Percentiles rank a stretch among this genome's conserved stretches.
These are phyloP conservation scores for Stygiomarasmius scandens DNA, from an alignment of 1,284 basidiomycete species.

Conservation along the genomic window DNA sequence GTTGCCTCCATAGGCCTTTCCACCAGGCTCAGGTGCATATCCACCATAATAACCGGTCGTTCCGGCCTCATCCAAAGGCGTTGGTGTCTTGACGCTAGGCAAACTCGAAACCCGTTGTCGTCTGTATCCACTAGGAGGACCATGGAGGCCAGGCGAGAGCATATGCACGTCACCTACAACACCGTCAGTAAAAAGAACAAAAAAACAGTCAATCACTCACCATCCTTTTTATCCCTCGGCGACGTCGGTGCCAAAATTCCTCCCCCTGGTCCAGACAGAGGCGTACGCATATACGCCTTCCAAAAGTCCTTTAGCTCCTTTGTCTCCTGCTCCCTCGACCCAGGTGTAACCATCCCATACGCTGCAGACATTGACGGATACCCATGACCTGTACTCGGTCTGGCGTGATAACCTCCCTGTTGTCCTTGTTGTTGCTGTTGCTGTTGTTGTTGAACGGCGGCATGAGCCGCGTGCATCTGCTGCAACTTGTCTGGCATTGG, in stretches of 20 bases:
- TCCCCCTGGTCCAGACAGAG: conserved; percentile 50
- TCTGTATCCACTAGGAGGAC: conserved; percentile 29
- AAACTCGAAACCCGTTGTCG: conserved; percentile 63
- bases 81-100: conserved; percentile 67
- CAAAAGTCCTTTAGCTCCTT: conserved; percentile 71
- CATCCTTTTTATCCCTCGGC: conserved; percentile 17
- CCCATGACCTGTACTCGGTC: conserved; percentile 11
- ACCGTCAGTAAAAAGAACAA: too few species aligned
- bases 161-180: conserved; percentile 17
- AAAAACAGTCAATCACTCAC: too few species aligned
- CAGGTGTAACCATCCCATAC: conserved; percentile 7
- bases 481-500: conserved; percentile 40
- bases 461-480: not conserved
- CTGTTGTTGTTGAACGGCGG: not conserved
- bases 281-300: conserved; percentile 74
- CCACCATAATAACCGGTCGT: conserved; percentile 3
- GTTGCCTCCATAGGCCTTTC: too few species aligned
- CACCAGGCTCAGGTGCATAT: conserved; percentile 1
- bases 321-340: conserved; percentile 48
- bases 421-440: not conserved
- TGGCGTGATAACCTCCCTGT: too few species aligned
- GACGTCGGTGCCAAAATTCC: conserved; percentile 19
- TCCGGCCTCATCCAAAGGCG: conserved; percentile 20
- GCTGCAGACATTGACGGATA: not conserved
- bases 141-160: conserved; percentile 6